Base-by-base conservation (phyloP, 1,284 basidiomycete species). In the Sphaerobolus stellatus region DNA sequence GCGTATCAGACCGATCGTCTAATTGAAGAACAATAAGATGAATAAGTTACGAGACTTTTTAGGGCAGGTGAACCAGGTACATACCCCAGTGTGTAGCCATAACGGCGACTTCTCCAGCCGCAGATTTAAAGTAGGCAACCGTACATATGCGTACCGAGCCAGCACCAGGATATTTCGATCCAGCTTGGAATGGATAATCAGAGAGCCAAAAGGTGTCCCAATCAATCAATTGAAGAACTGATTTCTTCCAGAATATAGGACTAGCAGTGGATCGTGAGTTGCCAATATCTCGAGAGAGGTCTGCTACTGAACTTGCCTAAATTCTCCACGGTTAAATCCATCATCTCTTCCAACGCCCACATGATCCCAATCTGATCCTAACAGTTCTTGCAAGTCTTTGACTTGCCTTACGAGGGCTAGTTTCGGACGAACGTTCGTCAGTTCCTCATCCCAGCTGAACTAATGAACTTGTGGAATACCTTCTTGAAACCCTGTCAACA, bases 331-430 rank as follows among this genome's bases (percentile, higher is more conserved):
- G 25, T 69, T 58, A 11, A 69, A 67, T 2, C 84, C 84, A 62
- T 87, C 82, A 52, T 85, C 79, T 28, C 84, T 73, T 0, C 84
- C 85, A 0, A 85, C 82, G 1, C 84, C 85, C 28, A 83, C 75
- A 75, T 82, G 41, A 5, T 52, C 73, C 73, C 76, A 82, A 5
- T 67, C 58, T 5, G 58, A 38, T 0, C 83, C 84, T 4, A 88
- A 72, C 1, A 88, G 71, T 41, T 76, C 71, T 3, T 72, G 69
- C 6, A 88, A 66, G 60, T 88, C 86, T n/a, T 69, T 64, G 2
- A 87, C 77, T 64, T 87, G 86, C 52, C 78, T 68, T 22, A 80
- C 66, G 11, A 85, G 69, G 1, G 79, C 83, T 54, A 25, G 31
- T 8, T 3, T 24, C 7, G 14, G 20, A 29, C 40, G 24, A 11